Conservation (phyloP, 176 grass and related monocot species). For the Thinopyrum elongatum region DNA sequence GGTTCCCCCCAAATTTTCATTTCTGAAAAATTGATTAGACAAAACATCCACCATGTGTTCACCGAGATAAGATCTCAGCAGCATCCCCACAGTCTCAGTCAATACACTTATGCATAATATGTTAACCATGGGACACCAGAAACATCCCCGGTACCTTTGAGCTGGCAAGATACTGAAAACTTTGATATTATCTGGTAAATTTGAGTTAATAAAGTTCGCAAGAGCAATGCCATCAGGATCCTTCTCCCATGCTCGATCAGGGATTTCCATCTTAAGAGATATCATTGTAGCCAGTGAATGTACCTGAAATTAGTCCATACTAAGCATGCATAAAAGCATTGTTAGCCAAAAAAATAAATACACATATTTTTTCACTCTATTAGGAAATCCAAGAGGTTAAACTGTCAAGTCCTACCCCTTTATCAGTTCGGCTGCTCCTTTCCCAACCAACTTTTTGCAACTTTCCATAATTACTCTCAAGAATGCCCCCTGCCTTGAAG, state of each 20-base stretch:
- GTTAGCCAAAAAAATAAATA: conserved; percentile 30
- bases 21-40: no score
- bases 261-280: conserved; percentile 96
- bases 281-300: conserved; percentile 92
- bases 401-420: conserved; percentile 59
- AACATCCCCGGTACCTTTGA: conserved; percentile 46
- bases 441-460: conserved; percentile 78
- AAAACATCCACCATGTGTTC: no score
- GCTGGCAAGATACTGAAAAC: conserved; percentile 93
- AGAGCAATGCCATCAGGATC: conserved; percentile 72
- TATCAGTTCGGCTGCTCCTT: conserved; percentile 96
- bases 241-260: conserved; percentile 69
- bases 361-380: not conserved
- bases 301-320: conserved; percentile 62
- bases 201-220: conserved; percentile 86
- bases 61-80: no score
- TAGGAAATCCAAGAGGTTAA: conserved; percentile 9
- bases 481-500: conserved; percentile 90
- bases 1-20: no score
- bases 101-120: no score
- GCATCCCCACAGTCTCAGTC: no score
- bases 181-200: conserved; percentile 72
- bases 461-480: conserved; percentile 80
- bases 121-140: not conserved
- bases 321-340: conserved; percentile 51